Evolutionary conservation across 2,329 filamentous ascomycete genomes (phyloP).

Genomic region (Ampelomyces quisqualis): DNA sequence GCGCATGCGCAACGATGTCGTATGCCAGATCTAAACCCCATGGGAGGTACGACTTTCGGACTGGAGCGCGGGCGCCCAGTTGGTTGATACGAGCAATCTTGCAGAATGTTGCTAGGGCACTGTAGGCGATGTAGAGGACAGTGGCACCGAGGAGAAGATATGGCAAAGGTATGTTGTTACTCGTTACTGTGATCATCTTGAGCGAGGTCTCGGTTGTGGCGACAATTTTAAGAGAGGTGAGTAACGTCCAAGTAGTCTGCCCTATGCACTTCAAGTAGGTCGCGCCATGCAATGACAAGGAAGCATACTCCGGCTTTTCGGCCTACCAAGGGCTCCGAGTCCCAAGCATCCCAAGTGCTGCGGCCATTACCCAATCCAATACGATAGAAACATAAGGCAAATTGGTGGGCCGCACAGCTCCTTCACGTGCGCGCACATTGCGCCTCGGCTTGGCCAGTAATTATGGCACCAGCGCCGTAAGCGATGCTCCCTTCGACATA

Average conservation of each 20-base stretch:
- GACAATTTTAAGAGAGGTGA: too few species aligned
- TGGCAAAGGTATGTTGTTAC: conserved; percentile 19
- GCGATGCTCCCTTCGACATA: conserved; percentile 5
- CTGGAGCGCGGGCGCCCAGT: conserved; percentile 51
- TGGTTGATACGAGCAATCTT: conserved; percentile 42
- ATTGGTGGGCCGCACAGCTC: not conserved
- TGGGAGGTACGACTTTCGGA: conserved; percentile 43
- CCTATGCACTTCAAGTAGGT: not conserved
- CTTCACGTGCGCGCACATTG: conserved; percentile 3
- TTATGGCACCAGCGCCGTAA: not conserved
- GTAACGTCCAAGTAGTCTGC: too few species aligned
- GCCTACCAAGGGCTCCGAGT: conserved; percentile 1
- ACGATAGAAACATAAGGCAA: not conserved
- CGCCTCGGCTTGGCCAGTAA: conserved; percentile 14
- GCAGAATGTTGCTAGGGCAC: conserved; percentile 19
- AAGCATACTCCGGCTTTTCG: not conserved
- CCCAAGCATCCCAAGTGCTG: not conserved
- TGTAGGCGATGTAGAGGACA: conserved; percentile 24
- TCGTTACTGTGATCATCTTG: not conserved
- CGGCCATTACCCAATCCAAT: not conserved
- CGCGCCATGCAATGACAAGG: not conserved
- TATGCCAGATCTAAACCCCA: conserved; percentile 65
- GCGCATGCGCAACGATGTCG: conserved; percentile 55
- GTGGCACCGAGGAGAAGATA: conserved; percentile 25
- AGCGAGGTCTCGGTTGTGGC: not conserved